phyloP scores from a whole-genome alignment of 164 flowering plant genomes.

The Hamamelis virginiana region DNA sequence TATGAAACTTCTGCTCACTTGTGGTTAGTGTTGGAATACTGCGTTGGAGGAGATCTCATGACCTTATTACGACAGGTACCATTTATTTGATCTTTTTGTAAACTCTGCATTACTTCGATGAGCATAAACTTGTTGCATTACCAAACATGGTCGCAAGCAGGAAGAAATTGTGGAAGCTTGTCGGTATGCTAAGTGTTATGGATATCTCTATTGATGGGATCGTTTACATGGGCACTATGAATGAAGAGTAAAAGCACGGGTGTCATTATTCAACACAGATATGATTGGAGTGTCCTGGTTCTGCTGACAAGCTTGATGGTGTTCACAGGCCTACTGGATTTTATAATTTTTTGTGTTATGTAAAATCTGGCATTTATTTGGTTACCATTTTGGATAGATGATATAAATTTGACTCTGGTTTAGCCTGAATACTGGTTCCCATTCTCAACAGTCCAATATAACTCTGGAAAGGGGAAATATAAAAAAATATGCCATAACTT shows the following conservation, averaged over 20 bases:
- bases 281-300: too few species aligned
- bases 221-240: not conserved
- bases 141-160: not conserved
- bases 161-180: not conserved
- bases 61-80: slow-evolving; percentile 79
- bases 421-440: too few species aligned
- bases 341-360: too few species aligned
- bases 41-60: slow-evolving; percentile 97
- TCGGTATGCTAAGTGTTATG: not conserved
- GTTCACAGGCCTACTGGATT: not conserved
- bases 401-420: too few species aligned
- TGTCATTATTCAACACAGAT: not conserved
- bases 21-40: slow-evolving; percentile 96
- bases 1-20: slow-evolving; percentile 95
- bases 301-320: too few species aligned
- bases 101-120: not conserved
- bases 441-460: not conserved
- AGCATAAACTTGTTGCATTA: too few species aligned
- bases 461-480: not conserved
- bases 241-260: not conserved
- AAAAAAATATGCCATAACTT: too few species aligned
- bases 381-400: too few species aligned
- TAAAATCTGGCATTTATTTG: too few species aligned
- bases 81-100: not conserved
- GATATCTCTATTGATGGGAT: not conserved